Conservation (phyloP, 805 yeast species). For the Saccharomycopsis javanensis region DNA sequence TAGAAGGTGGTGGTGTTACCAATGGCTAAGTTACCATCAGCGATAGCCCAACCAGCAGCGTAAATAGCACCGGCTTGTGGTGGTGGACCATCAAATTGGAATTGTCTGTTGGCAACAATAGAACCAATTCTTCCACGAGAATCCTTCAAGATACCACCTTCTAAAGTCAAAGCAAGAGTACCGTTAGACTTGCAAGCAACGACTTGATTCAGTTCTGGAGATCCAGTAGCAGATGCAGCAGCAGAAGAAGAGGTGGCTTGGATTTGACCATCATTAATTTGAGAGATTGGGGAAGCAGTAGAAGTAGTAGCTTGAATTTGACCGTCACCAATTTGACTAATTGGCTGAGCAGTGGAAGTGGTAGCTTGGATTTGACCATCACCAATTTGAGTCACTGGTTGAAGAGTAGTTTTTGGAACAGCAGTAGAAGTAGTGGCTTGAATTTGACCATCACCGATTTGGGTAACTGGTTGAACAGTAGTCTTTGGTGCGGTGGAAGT, state of each 20-base stretch:
- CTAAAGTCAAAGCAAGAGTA: constrained; percentile 44
- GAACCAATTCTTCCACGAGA: constrained; percentile 55
- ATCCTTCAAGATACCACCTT: constrained; percentile 43
- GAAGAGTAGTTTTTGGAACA: constrained; percentile 25
- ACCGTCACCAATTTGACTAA: constrained; percentile 42
- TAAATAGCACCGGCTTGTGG: constrained; percentile 63
- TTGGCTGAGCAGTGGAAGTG: constrained; percentile 23
- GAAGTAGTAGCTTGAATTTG: constrained; percentile 34
- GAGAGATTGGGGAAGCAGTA: constrained; percentile 23
- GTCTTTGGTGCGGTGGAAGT: constrained; percentile 21
- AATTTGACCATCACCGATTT: constrained; percentile 53
- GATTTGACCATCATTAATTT: constrained; percentile 27
- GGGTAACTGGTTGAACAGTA: constrained; percentile 31
- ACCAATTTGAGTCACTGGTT: constrained; percentile 31
- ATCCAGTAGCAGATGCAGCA: constrained; percentile 24
- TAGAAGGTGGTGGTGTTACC: constrained; percentile 48
- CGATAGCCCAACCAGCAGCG: constrained; percentile 55
- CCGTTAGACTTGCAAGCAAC: constrained; percentile 24
- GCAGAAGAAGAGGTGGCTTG: constrained; percentile 24
- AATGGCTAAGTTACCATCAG: constrained; percentile 46
- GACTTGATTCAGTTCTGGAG: constrained; percentile 22
- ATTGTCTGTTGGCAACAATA: constrained; percentile 65
- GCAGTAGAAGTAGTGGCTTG: constrained; percentile 35
- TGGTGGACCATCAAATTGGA: constrained; percentile 72
- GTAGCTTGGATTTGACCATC: constrained; percentile 38